A percentile compares a stretch with the other conserved stretches of the same genome.
Evolutionary conservation across 805 yeast species (phyloP).

Genomic region (Yarrowia phangngaensis): DNA sequence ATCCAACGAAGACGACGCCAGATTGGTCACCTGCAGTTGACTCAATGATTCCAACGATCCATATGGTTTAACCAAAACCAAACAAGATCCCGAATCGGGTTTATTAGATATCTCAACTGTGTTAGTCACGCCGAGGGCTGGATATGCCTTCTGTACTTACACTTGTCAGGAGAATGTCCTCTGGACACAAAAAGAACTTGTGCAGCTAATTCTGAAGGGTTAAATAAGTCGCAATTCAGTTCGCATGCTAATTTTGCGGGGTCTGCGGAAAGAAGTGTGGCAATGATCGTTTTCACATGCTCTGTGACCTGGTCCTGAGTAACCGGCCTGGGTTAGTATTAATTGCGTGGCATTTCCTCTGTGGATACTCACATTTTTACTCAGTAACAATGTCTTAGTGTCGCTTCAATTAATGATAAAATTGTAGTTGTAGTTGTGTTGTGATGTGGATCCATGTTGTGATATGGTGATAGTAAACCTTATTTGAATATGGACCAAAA

Average conservation of each 20-base stretch:
- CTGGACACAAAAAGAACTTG: constrained; percentile 7
- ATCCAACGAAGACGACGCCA: constrained; percentile 13
- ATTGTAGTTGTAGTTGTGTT: too few relatives aligned
- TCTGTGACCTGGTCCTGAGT: constrained; percentile 18
- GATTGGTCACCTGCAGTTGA: constrained; percentile 25
- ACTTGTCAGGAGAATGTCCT: too few relatives aligned
- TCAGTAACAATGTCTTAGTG: constrained; percentile 6
- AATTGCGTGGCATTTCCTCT: neutral
- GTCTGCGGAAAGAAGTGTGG: constrained; percentile 8
- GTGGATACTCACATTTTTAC: constrained; percentile 13
- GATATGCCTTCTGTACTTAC: too few relatives aligned
- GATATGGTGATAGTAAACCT: too few relatives aligned
- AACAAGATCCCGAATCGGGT: constrained; percentile 17
- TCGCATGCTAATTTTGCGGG: constrained; percentile 8
- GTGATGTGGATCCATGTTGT: too few relatives aligned
- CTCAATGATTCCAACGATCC: constrained; percentile 27
- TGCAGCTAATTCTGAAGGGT: constrained; percentile 8
- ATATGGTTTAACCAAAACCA: constrained; percentile 25
- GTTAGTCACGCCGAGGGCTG: too few relatives aligned
- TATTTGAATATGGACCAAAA: too few relatives aligned
- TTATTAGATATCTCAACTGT: constrained; percentile 3
- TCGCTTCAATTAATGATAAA: too few relatives aligned
- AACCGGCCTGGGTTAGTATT: constrained; percentile 19
- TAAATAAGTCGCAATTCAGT: constrained; percentile 5
- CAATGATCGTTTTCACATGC: constrained; percentile 16